A percentile compares a stretch with the other conserved stretches of the same genome.
These are phyloP conservation scores for Fusarium gaditjirri DNA, from an alignment of 2,329 filamentous ascomycete species.

Conservation along the genomic window DNA sequence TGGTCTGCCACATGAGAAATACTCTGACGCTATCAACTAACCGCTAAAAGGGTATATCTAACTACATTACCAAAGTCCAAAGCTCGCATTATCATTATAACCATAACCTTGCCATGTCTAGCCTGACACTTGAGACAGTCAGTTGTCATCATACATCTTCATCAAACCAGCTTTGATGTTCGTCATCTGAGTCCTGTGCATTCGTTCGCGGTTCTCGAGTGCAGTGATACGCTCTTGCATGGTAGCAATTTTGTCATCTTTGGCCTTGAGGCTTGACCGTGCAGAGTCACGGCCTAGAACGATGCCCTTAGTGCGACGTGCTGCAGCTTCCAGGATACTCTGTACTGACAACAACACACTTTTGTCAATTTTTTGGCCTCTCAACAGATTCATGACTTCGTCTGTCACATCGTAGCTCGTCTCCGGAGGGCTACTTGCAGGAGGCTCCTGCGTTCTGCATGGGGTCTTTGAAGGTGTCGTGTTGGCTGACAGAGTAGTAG, in stretches of 20 bases:
- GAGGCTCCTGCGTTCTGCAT: constrained; percentile 1
- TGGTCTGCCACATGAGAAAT: background rate
- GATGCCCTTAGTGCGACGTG: constrained; percentile 69
- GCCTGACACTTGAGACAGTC: constrained; percentile 6
- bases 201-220: constrained; percentile 52
- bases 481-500: constrained; percentile 24
- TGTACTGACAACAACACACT: constrained; percentile 53
- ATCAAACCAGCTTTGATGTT: constrained; percentile 53
- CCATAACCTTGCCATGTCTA: background rate
- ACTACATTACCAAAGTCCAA: background rate
- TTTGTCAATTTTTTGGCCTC: constrained; percentile 53
- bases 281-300: constrained; percentile 73
- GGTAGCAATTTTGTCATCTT: constrained; percentile 60
- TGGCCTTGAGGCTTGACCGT: constrained; percentile 68
- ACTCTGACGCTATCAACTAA: background rate
- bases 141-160: constrained; percentile 51
- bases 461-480: constrained; percentile 24
- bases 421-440: constrained; percentile 29
- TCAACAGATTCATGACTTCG: constrained; percentile 63
- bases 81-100: background rate
- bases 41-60: constrained; percentile 32
- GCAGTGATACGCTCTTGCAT: constrained; percentile 52
- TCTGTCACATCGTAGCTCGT: constrained; percentile 52
- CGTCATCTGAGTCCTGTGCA: constrained; percentile 49
- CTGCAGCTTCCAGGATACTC: constrained; percentile 63